Conservation (phyloP, 148 eudicot genomes). For the Dysphania ambrosioides region DNA sequence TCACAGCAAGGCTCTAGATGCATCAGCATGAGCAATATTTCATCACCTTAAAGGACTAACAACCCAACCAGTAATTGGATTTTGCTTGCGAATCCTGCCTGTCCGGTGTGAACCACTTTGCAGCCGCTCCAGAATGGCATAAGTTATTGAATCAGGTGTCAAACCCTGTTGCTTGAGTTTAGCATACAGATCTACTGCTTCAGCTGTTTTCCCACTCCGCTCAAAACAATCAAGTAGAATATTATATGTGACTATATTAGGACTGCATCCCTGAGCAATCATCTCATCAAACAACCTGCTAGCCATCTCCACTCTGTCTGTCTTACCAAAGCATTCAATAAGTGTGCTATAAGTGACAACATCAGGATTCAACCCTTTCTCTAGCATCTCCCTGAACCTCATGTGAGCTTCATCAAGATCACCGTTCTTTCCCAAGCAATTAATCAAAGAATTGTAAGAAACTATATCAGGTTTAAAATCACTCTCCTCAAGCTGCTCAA, state of each 20-base stretch:
- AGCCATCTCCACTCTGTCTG: slow-evolving; percentile 90
- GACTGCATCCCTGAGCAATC: slow-evolving; percentile 76
- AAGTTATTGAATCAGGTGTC: slow-evolving; percentile 80
- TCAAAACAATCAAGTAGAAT: slow-evolving; percentile 84
- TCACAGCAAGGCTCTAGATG: neutral
- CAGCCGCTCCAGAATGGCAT: slow-evolving; percentile 69
- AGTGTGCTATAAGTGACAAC: slow-evolving; percentile 89
- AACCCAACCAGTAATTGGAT: slow-evolving; percentile 90
- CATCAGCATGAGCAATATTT: neutral
- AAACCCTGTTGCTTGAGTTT: slow-evolving; percentile 80
- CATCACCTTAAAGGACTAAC: slow-evolving; percentile 80
- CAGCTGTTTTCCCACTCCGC: slow-evolving; percentile 73
- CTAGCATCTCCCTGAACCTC: slow-evolving; percentile 90
- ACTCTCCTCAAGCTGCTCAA: slow-evolving; percentile 86
- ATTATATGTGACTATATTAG: slow-evolving; percentile 87
- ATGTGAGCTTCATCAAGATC: slow-evolving; percentile 92
- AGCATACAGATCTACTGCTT: slow-evolving; percentile 83
- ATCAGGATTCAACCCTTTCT: slow-evolving; percentile 82
- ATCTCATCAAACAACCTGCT: slow-evolving; percentile 77
- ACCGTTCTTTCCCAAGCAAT: slow-evolving; percentile 88
- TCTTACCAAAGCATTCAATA: slow-evolving; percentile 93
- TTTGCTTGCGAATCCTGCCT: slow-evolving; percentile 58
- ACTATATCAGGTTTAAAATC: slow-evolving; percentile 64
- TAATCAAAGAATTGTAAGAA: slow-evolving; percentile 85
- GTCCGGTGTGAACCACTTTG: slow-evolving; percentile 63